Evolutionary conservation across 495 filamentous ascomycete genomes (phyloP).

Genomic region (Darksidea phi): DNA sequence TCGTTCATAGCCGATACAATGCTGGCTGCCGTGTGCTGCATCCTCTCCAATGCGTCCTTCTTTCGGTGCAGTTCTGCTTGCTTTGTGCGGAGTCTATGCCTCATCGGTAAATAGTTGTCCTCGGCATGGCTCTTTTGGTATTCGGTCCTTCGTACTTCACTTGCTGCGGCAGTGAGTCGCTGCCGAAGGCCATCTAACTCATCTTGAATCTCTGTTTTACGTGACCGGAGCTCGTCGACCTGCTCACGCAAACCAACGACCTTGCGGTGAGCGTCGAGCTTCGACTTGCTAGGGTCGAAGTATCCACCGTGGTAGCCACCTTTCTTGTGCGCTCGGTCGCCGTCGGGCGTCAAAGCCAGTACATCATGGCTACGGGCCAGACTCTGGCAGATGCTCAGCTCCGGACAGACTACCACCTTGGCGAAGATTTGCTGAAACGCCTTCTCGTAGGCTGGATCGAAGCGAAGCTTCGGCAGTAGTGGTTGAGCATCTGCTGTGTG

Average conservation of each 20-base stretch:
- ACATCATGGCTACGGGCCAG: slow-evolving; percentile 89
- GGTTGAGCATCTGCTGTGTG: slow-evolving; percentile 82
- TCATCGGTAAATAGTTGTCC: slow-evolving; percentile 75
- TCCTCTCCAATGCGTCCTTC: slow-evolving; percentile 71
- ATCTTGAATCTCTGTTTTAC: slow-evolving; percentile 57
- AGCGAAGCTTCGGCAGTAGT: slow-evolving; percentile 82
- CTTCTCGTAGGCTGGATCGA: slow-evolving; percentile 70
- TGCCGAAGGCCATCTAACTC: slow-evolving; percentile 78
- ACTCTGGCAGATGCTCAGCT: slow-evolving; percentile 76
- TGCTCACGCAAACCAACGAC: slow-evolving; percentile 71
- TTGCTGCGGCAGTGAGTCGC: slow-evolving; percentile 75
- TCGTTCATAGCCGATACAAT: slow-evolving; percentile 74
- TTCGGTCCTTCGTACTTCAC: slow-evolving; percentile 79
- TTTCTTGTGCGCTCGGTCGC: slow-evolving; percentile 89
- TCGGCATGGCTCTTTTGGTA: slow-evolving; percentile 76
- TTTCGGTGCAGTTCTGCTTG: slow-evolving; percentile 68
- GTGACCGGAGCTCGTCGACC: slow-evolving; percentile 63
- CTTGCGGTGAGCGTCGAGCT: slow-evolving; percentile 78
- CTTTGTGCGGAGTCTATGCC: slow-evolving; percentile 69
- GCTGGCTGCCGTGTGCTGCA: slow-evolving; percentile 64
- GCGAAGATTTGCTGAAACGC: slow-evolving; percentile 94
- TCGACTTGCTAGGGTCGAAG: slow-evolving; percentile 76
- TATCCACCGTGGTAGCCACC: slow-evolving; percentile 94
- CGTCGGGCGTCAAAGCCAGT: slow-evolving; percentile 88
- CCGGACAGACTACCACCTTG: slow-evolving; percentile 91